Base-by-base conservation (phyloP, 2,329 filamentous ascomycete species). In the Hypoxylon sp. region DNA sequence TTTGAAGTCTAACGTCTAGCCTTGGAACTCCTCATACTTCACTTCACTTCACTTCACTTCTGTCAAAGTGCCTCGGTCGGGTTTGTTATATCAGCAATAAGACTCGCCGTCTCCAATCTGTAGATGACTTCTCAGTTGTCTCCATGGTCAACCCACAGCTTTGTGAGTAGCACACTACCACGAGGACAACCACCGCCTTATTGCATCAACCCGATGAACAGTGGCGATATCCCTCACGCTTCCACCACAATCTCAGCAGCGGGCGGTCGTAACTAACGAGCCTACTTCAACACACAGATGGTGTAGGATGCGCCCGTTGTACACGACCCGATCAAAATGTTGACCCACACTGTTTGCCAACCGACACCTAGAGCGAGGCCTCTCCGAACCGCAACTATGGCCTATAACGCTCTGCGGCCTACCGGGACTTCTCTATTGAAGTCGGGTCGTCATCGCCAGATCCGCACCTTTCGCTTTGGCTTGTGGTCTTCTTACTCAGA, bases 391-490 rank as follows among this genome's bases (percentile, higher is more conserved):
- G 61, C 66, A 63, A 53, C 72, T 33, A 58, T 72, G 17, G 61
- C 68, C 35, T 40, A 50, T 54, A 68, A 61, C 37, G 64, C 60
- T 46, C 58, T 75, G 13, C 69, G 66, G n/a, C 66, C 70, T 17
- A 64, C 63, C 5, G 57, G 53, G 30, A 49, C 71, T 27, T 73
- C 75, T 35, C 50, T 75, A 13, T 50, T 73, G 30, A 68, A 64
- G 17, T 44, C 57, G 17, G 72, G 73, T 35, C 77, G 77, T 53
- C 75, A 72, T 17, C 77, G 81, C 48, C 85, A 86, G 68, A 78
- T 73, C 35, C 84, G 88, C 37, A 75, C 74, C 37, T 86, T 88
- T 67, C 84, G 85, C 66, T 83, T 88, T 65, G 83, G 81, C 57
- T 71, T 81, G 17, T 87, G 85, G 83, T 80, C 82, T 6, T 81